Conservation (phyloP, 148 eudicot species). For the Polygonum maritimum region DNA sequence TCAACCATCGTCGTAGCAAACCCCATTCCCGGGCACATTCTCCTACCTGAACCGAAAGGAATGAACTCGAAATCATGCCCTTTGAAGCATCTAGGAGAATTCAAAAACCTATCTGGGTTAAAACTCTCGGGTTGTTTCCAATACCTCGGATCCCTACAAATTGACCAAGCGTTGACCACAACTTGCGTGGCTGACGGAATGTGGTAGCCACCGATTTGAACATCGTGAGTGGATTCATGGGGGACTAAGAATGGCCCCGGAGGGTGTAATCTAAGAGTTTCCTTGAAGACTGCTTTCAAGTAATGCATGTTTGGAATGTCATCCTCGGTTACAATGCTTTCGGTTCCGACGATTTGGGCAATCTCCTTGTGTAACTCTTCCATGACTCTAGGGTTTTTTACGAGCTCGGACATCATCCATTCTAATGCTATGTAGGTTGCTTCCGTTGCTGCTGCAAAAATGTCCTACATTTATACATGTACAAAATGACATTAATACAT, state of each 20-base stretch:
- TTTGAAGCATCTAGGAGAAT: slow-evolving; percentile 21
- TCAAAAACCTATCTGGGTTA: slow-evolving; percentile 42
- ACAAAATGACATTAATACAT: too few species aligned
- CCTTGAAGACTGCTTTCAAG: slow-evolving; percentile 24
- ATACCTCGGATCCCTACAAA: slow-evolving; percentile 31
- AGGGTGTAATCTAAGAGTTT: slow-evolving; percentile 21
- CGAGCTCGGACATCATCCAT: slow-evolving; percentile 20
- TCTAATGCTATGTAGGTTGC: slow-evolving; percentile 1
- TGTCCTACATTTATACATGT: slow-evolving; percentile 1
- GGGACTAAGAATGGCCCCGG: slow-evolving; percentile 15
- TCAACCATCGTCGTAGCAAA: slow-evolving; percentile 25
- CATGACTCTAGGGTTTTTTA: slow-evolving; percentile 18
- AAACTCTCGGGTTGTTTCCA: slow-evolving; percentile 38
- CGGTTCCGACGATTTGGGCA: background rate
- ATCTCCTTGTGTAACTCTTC: slow-evolving; percentile 16
- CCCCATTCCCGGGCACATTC: slow-evolving; percentile 44
- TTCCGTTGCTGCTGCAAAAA: slow-evolving; percentile 10
- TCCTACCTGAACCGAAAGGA: slow-evolving; percentile 49
- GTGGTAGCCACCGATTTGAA: background rate
- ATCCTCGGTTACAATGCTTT: background rate
- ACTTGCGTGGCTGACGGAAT: background rate
- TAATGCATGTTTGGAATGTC: slow-evolving; percentile 8
- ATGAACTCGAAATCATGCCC: slow-evolving; percentile 39
- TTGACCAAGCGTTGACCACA: slow-evolving; percentile 31
- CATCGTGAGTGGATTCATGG: slow-evolving; percentile 12